Evolutionary conservation across 306 rosid genomes (phyloP), one percentile per base, ranked within the genome.

Genomic region (Gillenia trifoliata): DNA sequence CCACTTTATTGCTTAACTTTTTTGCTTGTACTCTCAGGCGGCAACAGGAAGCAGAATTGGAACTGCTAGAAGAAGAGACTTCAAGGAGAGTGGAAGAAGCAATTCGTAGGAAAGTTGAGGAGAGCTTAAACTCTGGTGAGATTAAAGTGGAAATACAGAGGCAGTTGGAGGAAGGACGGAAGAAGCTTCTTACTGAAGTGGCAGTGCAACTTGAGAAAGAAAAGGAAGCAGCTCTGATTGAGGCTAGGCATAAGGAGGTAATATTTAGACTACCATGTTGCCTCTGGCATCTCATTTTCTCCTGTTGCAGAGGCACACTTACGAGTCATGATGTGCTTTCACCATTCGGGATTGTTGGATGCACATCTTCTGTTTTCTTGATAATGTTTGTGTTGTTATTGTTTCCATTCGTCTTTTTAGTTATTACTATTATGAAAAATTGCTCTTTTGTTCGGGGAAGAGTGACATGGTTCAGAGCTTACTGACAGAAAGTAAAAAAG

Each of bases 211-310:
- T 95, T 66, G 93, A 69, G 81, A 90, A 90, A 79, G 99, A 95
- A 86, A 95, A 92, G 86, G 84, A 95, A 85, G 90, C 88, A 66
- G 91, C 97, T 61, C 86, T 95, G 62, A 29, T 52, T 64, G 98
- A 90, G 79, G 98, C 99, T 73, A 86, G 92, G 75, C 86, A 78
- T 77, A 95, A 90, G 86, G 98, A 90, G 91, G 99, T 92, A 83
- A 75, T 85, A 68, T 38, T 41, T 40, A 34, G 9, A 8, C 54
- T 55, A 57, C 3, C 54, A 25, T 56, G 10, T 31, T 50, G 1
- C 28, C 34, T 73, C 64, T 3, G 4, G 15, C 12, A 12, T 55
- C 20, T 56, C 3, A 38, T 45, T 43, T n/a, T 72, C 15, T 55
- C 64, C 31, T 72, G 68, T 29, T 26, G 8, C 6, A 25, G 28